phyloP scores from a whole-genome alignment of 2,329 filamentous ascomycete genomes.

The Microsporum ferrugineum region DNA sequence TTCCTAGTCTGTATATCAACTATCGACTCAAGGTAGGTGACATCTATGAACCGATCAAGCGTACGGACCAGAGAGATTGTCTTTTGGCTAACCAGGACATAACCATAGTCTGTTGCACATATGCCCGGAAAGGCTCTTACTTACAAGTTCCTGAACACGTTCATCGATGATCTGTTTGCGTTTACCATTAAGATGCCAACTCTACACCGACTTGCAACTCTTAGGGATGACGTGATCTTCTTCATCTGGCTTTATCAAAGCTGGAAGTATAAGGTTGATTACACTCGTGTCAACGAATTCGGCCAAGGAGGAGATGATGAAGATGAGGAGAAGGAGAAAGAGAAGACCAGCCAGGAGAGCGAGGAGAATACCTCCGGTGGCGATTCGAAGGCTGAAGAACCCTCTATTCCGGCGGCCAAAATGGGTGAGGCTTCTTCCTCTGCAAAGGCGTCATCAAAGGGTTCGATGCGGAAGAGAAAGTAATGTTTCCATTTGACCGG shows the following conservation, averaged over 20 bases:
- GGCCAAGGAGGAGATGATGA: constrained; percentile 96
- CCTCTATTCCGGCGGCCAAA: background rate
- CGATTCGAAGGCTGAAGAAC: constrained; percentile 11
- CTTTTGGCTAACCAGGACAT: constrained; percentile 6
- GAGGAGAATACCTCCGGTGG: constrained; percentile 8
- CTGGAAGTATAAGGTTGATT: constrained; percentile 86
- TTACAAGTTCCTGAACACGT: constrained; percentile 97
- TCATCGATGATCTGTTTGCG: constrained; percentile 96
- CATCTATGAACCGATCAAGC: background rate
- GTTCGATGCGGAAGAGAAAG: constrained; percentile 12
- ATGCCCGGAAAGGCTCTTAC: constrained; percentile 96
- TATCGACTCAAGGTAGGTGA: constrained; percentile 70
- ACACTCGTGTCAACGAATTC: constrained; percentile 89
- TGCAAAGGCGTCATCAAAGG: constrained; percentile 3
- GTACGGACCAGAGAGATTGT: background rate
- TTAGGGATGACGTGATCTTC: constrained; percentile 94
- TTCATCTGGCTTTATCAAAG: constrained; percentile 94
- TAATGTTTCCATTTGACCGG: background rate
- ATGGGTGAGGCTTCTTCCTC: constrained; percentile 4
- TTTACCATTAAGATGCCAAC: constrained; percentile 99
- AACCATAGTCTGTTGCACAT: constrained; percentile 60
- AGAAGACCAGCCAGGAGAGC: constrained; percentile 8
- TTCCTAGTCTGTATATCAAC: constrained; percentile 95
- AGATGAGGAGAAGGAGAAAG: constrained; percentile 44
- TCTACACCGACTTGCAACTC: constrained; percentile 79